phyloP scores from a whole-genome alignment of 805 yeast genomes.

The Lipomyces yamadae region DNA sequence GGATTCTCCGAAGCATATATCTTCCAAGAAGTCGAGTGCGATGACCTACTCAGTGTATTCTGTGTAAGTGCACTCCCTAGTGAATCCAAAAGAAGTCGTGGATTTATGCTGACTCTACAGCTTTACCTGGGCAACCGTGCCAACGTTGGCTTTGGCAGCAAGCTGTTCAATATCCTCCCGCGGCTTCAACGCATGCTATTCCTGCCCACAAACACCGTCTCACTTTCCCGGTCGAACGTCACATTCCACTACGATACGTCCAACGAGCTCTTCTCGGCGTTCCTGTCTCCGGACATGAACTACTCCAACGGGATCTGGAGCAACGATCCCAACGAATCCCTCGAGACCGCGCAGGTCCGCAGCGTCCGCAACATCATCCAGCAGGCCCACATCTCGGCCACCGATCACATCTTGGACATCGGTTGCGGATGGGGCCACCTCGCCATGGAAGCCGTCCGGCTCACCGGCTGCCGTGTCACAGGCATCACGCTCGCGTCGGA shows the following conservation, averaged over 20 bases:
- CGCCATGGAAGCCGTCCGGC: not conserved
- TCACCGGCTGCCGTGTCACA: not conserved
- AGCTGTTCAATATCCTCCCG: not conserved
- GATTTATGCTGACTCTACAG: not conserved
- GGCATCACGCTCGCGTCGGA: not conserved
- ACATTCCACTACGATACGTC: not conserved
- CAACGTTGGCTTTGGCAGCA: not conserved
- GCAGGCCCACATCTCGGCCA: not conserved
- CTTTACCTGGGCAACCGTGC: not conserved
- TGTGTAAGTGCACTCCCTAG: not conserved
- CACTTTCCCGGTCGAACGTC: not conserved
- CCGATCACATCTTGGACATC: not conserved
- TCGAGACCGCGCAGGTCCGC: constrained; percentile 1
- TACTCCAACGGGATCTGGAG: not conserved
- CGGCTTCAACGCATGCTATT: not conserved
- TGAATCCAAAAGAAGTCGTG: not conserved
- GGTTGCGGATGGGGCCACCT: not conserved
- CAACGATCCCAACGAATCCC: not conserved
- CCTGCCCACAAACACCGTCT: not conserved
- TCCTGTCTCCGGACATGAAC: not conserved
- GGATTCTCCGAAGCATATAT: not conserved
- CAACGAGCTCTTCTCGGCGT: not conserved
- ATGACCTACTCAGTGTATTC: not conserved
- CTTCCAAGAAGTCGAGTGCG: not conserved
- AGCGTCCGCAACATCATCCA: not conserved